Conservation (phyloP, 306 rosid species). For the Trifolium pratense region DNA sequence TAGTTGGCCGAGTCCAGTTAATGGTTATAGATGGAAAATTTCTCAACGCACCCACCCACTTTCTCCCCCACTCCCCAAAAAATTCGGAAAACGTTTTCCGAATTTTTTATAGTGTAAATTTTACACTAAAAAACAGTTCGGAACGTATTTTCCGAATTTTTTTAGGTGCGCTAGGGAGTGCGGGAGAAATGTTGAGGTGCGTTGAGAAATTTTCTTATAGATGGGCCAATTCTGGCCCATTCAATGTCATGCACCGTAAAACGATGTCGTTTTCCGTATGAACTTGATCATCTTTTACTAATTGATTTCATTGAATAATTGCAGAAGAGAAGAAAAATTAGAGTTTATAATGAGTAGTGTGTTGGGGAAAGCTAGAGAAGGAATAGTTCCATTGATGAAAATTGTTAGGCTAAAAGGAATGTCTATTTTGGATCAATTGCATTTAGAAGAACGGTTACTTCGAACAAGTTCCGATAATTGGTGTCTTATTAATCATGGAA, state of each 20-base stretch:
- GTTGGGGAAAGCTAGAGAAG: constrained; percentile 43
- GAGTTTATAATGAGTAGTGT: constrained; percentile 28
- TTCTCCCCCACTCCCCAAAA: too few relatives aligned
- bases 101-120: too few relatives aligned
- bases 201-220: too few relatives aligned
- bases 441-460: constrained; percentile 81
- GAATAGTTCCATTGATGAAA: constrained; percentile 65
- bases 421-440: constrained; percentile 83
- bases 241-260: not conserved
- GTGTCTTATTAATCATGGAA: constrained; percentile 89
- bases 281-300: too few relatives aligned
- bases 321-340: constrained; percentile 24
- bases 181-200: too few relatives aligned
- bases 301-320: constrained; percentile 1
- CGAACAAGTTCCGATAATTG: constrained; percentile 83
- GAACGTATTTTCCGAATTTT: too few relatives aligned
- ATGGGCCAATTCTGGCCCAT: not conserved
- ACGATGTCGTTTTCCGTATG: not conserved
- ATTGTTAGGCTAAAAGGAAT: constrained; percentile 65
- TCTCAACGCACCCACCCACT: too few relatives aligned
- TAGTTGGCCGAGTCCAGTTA: too few relatives aligned
- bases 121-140: too few relatives aligned
- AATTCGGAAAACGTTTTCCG: too few relatives aligned
- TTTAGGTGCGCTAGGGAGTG: too few relatives aligned
- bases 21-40: too few relatives aligned